Evolutionary conservation across 208 protist genomes (phyloP), one percentile per base, ranked within the genome.

Genomic region (Wallacemonas collosoma): DNA sequence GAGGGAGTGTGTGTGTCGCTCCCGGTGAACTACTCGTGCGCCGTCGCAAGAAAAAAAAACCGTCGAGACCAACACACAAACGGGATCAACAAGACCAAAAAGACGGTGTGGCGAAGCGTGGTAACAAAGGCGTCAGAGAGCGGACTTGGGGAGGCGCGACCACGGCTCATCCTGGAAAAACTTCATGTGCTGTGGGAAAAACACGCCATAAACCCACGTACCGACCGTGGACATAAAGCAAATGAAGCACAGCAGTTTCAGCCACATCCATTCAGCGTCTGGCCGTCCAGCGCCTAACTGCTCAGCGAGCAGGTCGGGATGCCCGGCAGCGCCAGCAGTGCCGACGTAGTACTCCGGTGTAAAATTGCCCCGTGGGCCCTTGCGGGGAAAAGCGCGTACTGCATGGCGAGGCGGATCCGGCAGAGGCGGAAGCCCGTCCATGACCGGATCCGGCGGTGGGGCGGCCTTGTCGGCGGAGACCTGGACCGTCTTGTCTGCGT

Each of bases 151-250:
- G 9, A 85, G 76, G 6, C 68, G 87, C 11, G 90, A 93, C 90
- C 90, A 95, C 50, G 90, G 90, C 72, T 95, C 90, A 73, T 95
- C 90, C 71, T 93, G 91, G 71, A 95, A 95, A 64, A 80, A 92
- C 79, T 91, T 91, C 39, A 85, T 76, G 58, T 95, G 85, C 68
- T 95, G 77, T 2, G 81, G 77, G 61, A 95, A 95, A 74, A 86
- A 90, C 41, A 85, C 75, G 17, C 84, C 78, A 75, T 92, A 95
- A 9, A 89, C 6, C 57, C 78, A 89, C 38, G 84, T 88, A 35
- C 90, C 90, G 11, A 91, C 57, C 2, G 90, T 95, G 12, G 90
- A 81, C 64, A 77, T 73, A 26, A 86, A 77, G 68, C 90, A 95
- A 2, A 95, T 55, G 63, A 93, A 93, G 73, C 90, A 95, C 44